These are phyloP conservation scores for Triticum turgidum DNA, from an alignment of 176 grass and related monocot genomes.

Conservation along the genomic window DNA sequence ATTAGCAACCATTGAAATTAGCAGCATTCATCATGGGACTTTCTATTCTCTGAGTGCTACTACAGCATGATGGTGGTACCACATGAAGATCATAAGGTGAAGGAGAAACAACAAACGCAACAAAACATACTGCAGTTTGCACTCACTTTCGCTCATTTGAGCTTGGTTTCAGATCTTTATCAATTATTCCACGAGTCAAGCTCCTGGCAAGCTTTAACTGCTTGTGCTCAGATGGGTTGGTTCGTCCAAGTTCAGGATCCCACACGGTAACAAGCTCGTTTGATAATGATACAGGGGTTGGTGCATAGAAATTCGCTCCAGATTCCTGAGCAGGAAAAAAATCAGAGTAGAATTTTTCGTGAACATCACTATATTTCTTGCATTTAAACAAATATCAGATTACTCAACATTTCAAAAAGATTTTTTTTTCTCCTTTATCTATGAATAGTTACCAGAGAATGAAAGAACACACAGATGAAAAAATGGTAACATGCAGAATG, in stretches of 20 bases:
- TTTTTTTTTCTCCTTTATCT: neutral
- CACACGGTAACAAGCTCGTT: constrained; percentile 93
- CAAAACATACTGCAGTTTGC: constrained; percentile 20
- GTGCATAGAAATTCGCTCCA: constrained; percentile 78
- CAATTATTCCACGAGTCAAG: constrained; percentile 92
- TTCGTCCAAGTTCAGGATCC: constrained; percentile 91
- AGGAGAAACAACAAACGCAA: constrained; percentile 6
- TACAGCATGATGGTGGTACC: neutral
- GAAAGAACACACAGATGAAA: neutral
- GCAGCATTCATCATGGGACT: neutral
- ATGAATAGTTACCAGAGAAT: neutral
- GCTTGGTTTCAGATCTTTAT: constrained; percentile 97
- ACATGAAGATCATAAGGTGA: constrained; percentile 18
- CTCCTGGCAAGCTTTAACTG: constrained; percentile 94
- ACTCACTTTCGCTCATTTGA: constrained; percentile 84
- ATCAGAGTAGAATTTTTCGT: neutral
- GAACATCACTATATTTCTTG: neutral
- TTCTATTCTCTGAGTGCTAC: neutral
- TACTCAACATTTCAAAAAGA: neutral
- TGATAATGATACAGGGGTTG: constrained; percentile 64
- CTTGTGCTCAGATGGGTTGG: constrained; percentile 97
- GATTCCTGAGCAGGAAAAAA: constrained; percentile 61
- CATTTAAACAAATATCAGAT: neutral
- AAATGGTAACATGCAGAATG: neutral
- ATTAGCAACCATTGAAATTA: neutral